Evolutionary conservation across 805 yeast species (phyloP), one percentile per base, ranked within the genome.

Genomic region (Saccharomycopsis sp.): DNA sequence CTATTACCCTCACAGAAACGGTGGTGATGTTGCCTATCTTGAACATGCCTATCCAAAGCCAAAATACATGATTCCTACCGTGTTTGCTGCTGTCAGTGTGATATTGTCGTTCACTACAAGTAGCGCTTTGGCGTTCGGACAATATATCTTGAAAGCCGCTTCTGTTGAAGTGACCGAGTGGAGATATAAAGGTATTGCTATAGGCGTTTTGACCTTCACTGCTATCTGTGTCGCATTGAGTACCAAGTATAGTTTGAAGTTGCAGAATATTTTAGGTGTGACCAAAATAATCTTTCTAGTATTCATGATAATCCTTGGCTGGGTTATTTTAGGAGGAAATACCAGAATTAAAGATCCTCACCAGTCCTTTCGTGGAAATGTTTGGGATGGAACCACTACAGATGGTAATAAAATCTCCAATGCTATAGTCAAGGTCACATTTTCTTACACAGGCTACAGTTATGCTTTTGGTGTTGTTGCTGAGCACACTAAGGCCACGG

Each of bases 361-460:
- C n/a, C 63, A 62, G 1, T 70, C 70, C 47, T 76, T 76, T 63
- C 64, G 67, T 34, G 37, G 37, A 7, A 64, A 76, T 60, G 67
- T 76, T 0, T 65, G 73, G 77, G 61, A 73, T 64, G 70, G 79
- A 1, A 70, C 80, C 1, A 76, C 79, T 0, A 67, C 67, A 0
- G 71, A 71, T 58, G 77, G 78, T 12, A 74, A 76, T 63, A 67
- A 72, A 12, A 76, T 77, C 60, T 71, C 77, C 8, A 73, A 64
- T 58, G 75, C 79, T 1, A 75, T 77, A 46, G 66, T 76, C 53
- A 76, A 77, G 54, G 78, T 74, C 48, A 68, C 76, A 2, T 77
- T 76, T 53, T 69, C 79, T 0, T 77, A 73, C 58, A 71, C 76
- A 55, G 80, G 80, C 44, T 63, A 72, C 18, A 63, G 64, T 8